Evolutionary conservation across 139 green algal genomes (phyloP), one percentile per base, ranked within the genome.

Genomic region (Desmodesmus armatus): DNA sequence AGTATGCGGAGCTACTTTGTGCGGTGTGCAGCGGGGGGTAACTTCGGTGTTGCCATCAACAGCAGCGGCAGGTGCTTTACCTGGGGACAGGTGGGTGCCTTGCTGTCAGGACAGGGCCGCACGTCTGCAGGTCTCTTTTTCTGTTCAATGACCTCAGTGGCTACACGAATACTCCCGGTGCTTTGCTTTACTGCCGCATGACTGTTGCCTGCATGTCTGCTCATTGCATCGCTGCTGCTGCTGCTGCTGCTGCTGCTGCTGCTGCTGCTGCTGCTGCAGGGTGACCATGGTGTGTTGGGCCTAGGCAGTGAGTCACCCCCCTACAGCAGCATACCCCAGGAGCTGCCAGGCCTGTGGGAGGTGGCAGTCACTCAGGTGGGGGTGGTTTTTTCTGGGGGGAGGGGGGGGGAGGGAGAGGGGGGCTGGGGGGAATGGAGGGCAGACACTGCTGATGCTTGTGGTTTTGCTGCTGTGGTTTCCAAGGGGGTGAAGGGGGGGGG

Each of bases 361-460:
- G 77, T 94, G 33, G 93, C 91, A 7, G 82, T 97, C 6, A 84
- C 91, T 44, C 90, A 93, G 83, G 90, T 94, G 80, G 49, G 80
- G n/a, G n/a, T n/a, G n/a, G n/a, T n/a, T n/a, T n/a, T n/a, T n/a
- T n/a, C n/a, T n/a, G n/a, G n/a, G n/a, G n/a, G n/a, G n/a, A n/a
- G n/a, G n/a, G n/a, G n/a, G n/a, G n/a, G n/a, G n/a, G n/a, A n/a
- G n/a, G n/a, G n/a, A n/a, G n/a, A n/a, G n/a, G n/a, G n/a, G n/a
- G n/a, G n/a, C n/a, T n/a, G n/a, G n/a, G n/a, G n/a, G n/a, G n/a
- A n/a, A n/a, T n/a, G n/a, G n/a, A n/a, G n/a, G n/a, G n/a, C n/a
- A n/a, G n/a, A n/a, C n/a, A n/a, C 2, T 33, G 27, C 11, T 25
- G 25, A 25, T 41, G 73, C 29, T 39, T 31, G 44, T 40, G 23